These are phyloP conservation scores for Suillus alpinus DNA, from an alignment of 768 basidiomycete genomes.

Conservation along the genomic window DNA sequence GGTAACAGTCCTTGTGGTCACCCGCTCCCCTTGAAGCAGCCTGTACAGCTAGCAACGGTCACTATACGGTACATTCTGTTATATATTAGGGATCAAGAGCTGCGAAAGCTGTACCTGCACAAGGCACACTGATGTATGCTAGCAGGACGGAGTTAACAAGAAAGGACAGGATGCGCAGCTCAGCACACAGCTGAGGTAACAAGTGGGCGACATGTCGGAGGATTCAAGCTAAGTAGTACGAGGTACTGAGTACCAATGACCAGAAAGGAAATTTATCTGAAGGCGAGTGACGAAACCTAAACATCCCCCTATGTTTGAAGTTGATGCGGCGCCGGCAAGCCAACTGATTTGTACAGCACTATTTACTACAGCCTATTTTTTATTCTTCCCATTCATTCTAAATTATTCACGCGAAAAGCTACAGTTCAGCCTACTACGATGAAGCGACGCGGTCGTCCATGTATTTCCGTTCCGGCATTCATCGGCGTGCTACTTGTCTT, in stretches of 20 bases:
- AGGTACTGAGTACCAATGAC: background rate
- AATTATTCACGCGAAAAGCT: conserved; percentile 1
- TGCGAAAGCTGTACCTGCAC: too few relatives aligned
- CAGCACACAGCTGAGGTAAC: background rate
- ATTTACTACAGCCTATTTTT: background rate
- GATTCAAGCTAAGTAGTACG: background rate
- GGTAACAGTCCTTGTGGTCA: background rate
- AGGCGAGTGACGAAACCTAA: background rate
- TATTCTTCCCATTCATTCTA: background rate
- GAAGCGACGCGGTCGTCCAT: background rate
- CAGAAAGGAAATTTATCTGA: background rate
- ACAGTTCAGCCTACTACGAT: background rate
- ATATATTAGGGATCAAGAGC: background rate
- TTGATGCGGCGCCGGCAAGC: background rate
- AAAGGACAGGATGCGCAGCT: background rate
- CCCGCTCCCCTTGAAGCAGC: background rate
- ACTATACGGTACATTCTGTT: background rate
- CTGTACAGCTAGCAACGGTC: background rate
- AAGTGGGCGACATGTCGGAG: background rate
- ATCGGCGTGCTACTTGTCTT: conserved; percentile 21
- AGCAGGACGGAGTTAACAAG: background rate
- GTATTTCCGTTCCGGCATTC: background rate
- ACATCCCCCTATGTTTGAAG: background rate
- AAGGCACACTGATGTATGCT: background rate
- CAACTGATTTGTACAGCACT: background rate